A percentile compares a stretch with the other conserved stretches of the same genome.
Conservation (phyloP, 805 yeast genomes). For the Lipomyces yamadae region DNA sequence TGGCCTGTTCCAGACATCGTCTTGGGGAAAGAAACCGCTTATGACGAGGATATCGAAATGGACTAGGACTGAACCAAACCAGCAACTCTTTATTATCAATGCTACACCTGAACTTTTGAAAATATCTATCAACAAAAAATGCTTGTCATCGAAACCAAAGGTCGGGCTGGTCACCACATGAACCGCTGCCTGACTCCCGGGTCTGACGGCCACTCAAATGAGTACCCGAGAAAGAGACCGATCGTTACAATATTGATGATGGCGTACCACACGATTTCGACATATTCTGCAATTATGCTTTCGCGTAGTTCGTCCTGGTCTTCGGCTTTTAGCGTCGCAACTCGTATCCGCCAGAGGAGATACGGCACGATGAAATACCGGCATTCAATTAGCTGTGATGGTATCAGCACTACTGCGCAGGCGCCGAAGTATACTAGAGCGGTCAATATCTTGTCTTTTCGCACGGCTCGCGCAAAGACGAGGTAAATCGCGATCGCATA, state of each 20-base stretch:
- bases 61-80: background rate
- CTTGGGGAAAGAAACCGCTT: background rate
- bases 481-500: slow-evolving; percentile 61
- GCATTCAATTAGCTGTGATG: slow-evolving; percentile 93
- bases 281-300: background rate
- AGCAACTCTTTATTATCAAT: background rate
- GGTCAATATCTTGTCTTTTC: slow-evolving; percentile 12
- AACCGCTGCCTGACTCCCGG: slow-evolving; percentile 68
- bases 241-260: slow-evolving; percentile 59
- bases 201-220: slow-evolving; percentile 73
- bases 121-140: background rate
- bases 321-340: slow-evolving; percentile 39
- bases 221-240: slow-evolving; percentile 60
- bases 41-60: background rate
- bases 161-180: slow-evolving; percentile 65
- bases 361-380: slow-evolving; percentile 87
- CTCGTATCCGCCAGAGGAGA: slow-evolving; percentile 70
- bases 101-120: background rate
- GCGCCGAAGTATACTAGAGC: slow-evolving; percentile 57
- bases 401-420: slow-evolving; percentile 66
- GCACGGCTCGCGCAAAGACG: slow-evolving; percentile 43
- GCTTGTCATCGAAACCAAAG: background rate
- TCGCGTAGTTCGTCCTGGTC: slow-evolving; percentile 45
- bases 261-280: slow-evolving; percentile 58
- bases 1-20: slow-evolving; percentile 20